These are phyloP conservation scores for Chenopodium berlandieri DNA, from an alignment of 148 eudicot species.

Conservation along the genomic window DNA sequence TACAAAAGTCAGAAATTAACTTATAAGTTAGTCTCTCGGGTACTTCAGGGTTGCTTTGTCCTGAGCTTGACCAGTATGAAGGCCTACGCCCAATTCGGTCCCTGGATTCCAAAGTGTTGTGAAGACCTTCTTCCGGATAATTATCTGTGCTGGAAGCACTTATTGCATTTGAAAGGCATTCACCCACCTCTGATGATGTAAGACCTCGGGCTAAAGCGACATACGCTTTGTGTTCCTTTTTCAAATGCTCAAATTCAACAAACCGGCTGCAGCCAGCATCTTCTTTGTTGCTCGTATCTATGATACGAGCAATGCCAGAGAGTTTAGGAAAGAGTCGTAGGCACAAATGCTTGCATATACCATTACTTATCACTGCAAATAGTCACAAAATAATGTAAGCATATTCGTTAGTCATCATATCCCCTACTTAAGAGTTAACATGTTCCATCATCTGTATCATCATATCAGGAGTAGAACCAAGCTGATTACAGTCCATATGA, in stretches of 20 bases:
- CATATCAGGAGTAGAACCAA: not conserved
- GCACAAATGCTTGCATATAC: slow-evolving; percentile 65
- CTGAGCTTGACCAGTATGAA: slow-evolving; percentile 88
- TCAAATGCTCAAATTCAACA: slow-evolving; percentile 36
- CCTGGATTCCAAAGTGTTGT: slow-evolving; percentile 66
- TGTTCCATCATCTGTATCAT: too few relatives aligned
- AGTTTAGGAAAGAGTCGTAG: slow-evolving; percentile 59
- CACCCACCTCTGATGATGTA: slow-evolving; percentile 38
- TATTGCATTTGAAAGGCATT: slow-evolving; percentile 55
- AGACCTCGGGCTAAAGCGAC: slow-evolving; percentile 54
- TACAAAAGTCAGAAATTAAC: slow-evolving; percentile 52
- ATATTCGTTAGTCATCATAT: not conserved
- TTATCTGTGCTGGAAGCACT: slow-evolving; percentile 92
- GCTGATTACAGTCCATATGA: not conserved
- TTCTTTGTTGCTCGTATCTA: slow-evolving; percentile 23
- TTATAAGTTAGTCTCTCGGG: slow-evolving; percentile 71
- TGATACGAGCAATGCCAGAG: slow-evolving; percentile 37
- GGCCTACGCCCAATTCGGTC: slow-evolving; percentile 44
- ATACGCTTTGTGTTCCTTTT: slow-evolving; percentile 55
- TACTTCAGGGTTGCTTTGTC: slow-evolving; percentile 57
- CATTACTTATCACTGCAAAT: slow-evolving; percentile 62
- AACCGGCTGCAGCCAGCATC: slow-evolving; percentile 45
- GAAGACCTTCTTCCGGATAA: slow-evolving; percentile 67
- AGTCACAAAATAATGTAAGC: slow-evolving; percentile 17
- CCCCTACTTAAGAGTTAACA: not conserved